phyloP scores from a whole-genome alignment of 805 yeast species.

The Wickerhamiella australiensis region DNA sequence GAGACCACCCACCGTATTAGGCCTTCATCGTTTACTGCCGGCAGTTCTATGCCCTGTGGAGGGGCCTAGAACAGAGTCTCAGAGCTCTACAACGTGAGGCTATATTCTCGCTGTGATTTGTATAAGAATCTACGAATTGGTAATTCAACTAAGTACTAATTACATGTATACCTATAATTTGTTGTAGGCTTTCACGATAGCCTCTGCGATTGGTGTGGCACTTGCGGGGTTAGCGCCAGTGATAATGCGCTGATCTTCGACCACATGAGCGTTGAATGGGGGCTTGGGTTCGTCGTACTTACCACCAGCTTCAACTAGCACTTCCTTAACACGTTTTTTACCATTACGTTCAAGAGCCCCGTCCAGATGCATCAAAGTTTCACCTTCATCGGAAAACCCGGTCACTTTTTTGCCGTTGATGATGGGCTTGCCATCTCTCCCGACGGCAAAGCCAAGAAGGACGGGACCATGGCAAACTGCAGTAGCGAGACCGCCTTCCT shows the following conservation, averaged over 20 bases:
- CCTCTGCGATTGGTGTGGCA: conserved; percentile 39
- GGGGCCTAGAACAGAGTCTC: too few relatives aligned
- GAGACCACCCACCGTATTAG: too few relatives aligned
- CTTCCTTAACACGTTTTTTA: conserved; percentile 31
- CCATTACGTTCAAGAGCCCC: conserved; percentile 25
- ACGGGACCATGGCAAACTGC: conserved; percentile 63
- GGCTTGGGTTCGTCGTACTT: conserved; percentile 36
- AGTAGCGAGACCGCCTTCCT: conserved; percentile 42
- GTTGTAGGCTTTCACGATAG: conserved; percentile 26
- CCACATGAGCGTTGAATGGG: conserved; percentile 30
- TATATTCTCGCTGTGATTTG: too few relatives aligned
- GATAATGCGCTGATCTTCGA: conserved; percentile 46
- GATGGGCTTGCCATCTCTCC: conserved; percentile 34
- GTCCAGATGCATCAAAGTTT: conserved; percentile 28
- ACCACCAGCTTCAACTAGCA: conserved; percentile 34
- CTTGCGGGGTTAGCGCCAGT: conserved; percentile 57
- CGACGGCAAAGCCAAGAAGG: conserved; percentile 38
- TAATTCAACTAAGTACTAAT: too few relatives aligned
- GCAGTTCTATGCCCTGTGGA: too few relatives aligned
- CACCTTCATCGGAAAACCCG: conserved; percentile 51
- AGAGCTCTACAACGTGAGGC: too few relatives aligned
- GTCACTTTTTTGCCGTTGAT: conserved; percentile 44
- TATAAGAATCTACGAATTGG: too few relatives aligned
- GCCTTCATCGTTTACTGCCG: too few relatives aligned
- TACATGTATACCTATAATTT: background rate